phyloP scores from a whole-genome alignment of 2,329 filamentous ascomycete species.

The Golovinomyces cichoracearum region DNA sequence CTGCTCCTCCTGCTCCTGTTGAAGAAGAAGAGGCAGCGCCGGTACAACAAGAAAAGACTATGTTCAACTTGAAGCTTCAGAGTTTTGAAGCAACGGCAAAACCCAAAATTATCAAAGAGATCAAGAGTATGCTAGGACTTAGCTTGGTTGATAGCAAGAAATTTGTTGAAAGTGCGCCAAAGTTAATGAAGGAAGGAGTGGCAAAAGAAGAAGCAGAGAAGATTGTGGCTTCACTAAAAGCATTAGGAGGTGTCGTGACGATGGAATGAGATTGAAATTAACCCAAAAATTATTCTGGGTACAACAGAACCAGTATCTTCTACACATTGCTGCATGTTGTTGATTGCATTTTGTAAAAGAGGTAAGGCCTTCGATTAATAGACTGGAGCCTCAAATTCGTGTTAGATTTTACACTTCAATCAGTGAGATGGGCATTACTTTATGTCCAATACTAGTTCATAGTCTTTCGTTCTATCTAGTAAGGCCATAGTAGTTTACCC shows the following conservation, averaged over 20 bases:
- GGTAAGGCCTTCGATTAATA: too few species aligned
- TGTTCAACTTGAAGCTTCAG: constrained; percentile 88
- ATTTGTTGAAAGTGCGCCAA: constrained; percentile 94
- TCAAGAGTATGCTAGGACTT: constrained; percentile 85
- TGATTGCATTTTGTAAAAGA: too few species aligned
- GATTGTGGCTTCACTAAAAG: constrained; percentile 88
- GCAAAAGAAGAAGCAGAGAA: constrained; percentile 98
- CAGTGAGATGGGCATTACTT: too few species aligned
- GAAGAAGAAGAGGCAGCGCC: constrained; percentile 75
- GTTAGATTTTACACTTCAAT: too few species aligned
- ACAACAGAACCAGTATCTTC: too few species aligned
- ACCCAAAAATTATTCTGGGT: too few species aligned
- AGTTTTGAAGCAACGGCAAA: constrained; percentile 72
- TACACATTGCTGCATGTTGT: too few species aligned
- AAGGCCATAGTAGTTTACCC: too few species aligned
- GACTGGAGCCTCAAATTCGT: too few species aligned
- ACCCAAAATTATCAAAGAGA: constrained; percentile 99
- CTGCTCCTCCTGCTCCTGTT: constrained; percentile 27
- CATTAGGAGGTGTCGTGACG: constrained; percentile 58
- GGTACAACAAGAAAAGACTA: constrained; percentile 76
- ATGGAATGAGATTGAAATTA: constrained; percentile 48
- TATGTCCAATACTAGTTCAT: too few species aligned
- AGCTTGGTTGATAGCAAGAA: constrained; percentile 99
- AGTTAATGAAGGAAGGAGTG: constrained; percentile 96
- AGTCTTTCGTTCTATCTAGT: too few species aligned